Evolutionary conservation across 805 yeast species (phyloP).

Genomic region (Candida multigemmis): DNA sequence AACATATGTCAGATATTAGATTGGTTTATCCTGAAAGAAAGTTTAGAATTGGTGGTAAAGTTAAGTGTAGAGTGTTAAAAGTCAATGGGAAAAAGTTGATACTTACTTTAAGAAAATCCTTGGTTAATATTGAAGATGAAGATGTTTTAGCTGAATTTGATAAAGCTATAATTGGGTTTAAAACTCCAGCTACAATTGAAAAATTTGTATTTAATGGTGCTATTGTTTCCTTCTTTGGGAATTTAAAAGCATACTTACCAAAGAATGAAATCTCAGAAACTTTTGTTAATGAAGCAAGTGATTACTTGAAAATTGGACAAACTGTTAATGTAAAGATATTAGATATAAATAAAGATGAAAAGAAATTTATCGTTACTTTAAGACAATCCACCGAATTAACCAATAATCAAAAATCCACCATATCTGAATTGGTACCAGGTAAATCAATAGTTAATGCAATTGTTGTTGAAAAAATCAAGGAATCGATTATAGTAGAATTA

Average conservation of each 20-base stretch:
- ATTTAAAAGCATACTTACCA: constrained; percentile 73
- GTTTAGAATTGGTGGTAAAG: constrained; percentile 76
- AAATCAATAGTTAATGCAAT: constrained; percentile 48
- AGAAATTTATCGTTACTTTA: constrained; percentile 64
- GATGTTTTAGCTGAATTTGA: constrained; percentile 34
- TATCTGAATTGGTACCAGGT: constrained; percentile 48
- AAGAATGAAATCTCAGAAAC: constrained; percentile 85
- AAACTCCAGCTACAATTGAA: constrained; percentile 67
- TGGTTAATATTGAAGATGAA: constrained; percentile 59
- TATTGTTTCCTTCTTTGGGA: constrained; percentile 74
- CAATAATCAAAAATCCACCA: constrained; percentile 34
- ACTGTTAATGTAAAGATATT: constrained; percentile 64
- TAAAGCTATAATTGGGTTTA: constrained; percentile 34
- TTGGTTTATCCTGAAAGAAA: constrained; percentile 87
- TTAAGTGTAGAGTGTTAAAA: constrained; percentile 62
- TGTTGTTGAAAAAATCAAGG: constrained; percentile 69
- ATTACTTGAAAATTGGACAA: constrained; percentile 76
- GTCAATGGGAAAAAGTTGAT: constrained; percentile 41
- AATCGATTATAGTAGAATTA: constrained; percentile 59
- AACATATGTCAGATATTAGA: constrained; percentile 77
- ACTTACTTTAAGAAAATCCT: constrained; percentile 75
- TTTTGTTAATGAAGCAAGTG: constrained; percentile 66
- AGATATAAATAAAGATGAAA: constrained; percentile 41
- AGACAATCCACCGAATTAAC: constrained; percentile 50
- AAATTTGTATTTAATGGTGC: constrained; percentile 71